Evolutionary conservation across 2,329 filamentous ascomycete species (phyloP).

Genomic region (Westerdykella ornata): DNA sequence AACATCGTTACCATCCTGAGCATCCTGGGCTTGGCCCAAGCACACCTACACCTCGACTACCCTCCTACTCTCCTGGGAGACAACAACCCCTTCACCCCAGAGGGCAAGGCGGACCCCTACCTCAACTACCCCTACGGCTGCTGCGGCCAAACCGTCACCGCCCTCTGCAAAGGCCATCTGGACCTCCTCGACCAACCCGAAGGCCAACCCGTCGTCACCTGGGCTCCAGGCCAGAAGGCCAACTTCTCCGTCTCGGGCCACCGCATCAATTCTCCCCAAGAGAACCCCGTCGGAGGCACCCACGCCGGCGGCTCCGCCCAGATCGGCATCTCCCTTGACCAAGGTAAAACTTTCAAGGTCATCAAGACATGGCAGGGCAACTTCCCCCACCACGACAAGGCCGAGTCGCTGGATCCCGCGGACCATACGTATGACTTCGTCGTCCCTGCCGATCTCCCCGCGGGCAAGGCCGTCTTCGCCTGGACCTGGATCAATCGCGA

Average conservation of each 20-base stretch:
- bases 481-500: constrained; percentile 48
- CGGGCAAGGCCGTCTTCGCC: constrained; percentile 40
- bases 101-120: constrained; percentile 28
- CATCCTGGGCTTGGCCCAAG: constrained; percentile 24
- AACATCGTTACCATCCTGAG: constrained; percentile 22
- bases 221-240: constrained; percentile 39
- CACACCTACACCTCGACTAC: constrained; percentile 41
- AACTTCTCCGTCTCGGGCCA: constrained; percentile 37
- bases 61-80: constrained; percentile 41
- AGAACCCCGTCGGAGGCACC: constrained; percentile 32
- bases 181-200: constrained; percentile 40
- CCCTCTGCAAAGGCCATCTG: constrained; percentile 42
- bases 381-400: constrained; percentile 40
- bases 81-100: constrained; percentile 39
- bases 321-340: constrained; percentile 41
- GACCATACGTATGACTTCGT: constrained; percentile 43
- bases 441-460: constrained; percentile 40
- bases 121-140: constrained; percentile 44
- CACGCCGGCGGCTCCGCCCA: constrained; percentile 46
- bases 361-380: constrained; percentile 44
- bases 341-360: constrained; percentile 41
- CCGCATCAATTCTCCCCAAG: constrained; percentile 12
- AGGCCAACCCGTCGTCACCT: constrained; percentile 40
- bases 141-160: constrained; percentile 35
- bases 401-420: constrained; percentile 25